These are phyloP conservation scores for Fusarium newnesense DNA, from an alignment of 2,329 filamentous ascomycete species.

Conservation along the genomic window DNA sequence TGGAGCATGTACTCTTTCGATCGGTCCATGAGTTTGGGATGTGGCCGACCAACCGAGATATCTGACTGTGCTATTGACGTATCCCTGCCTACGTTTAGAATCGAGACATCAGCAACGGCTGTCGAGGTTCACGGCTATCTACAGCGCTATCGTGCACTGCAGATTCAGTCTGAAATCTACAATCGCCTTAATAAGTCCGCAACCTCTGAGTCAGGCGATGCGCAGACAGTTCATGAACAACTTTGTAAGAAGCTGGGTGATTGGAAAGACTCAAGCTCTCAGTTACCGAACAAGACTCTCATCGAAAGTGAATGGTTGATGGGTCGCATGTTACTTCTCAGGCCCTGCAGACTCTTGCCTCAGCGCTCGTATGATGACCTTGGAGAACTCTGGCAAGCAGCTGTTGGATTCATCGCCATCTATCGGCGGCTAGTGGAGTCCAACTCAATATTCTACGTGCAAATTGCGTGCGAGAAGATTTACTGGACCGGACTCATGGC, in stretches of 20 bases:
- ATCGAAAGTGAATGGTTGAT: constrained; percentile 21
- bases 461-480: constrained; percentile 7
- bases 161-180: constrained; percentile 9
- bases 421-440: not conserved
- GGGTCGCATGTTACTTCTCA: constrained; percentile 1
- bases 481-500: constrained; percentile 8
- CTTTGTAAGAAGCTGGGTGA: not conserved
- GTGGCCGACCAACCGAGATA: constrained; percentile 7
- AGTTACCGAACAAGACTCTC: not conserved
- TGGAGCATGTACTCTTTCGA: constrained; percentile 18
- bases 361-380: not conserved
- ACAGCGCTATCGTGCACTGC: constrained; percentile 5
- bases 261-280: constrained; percentile 11
- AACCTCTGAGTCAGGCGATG: fast-evolving
- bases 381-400: not conserved
- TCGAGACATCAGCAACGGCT: not conserved
- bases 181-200: not conserved
- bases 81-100: constrained; percentile 1
- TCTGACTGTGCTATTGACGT: constrained; percentile 1
- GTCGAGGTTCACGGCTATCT: constrained; percentile 8
- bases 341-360: not conserved
- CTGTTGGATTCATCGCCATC: not conserved
- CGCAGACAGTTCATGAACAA: not conserved
- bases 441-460: constrained; percentile 14
- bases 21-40: constrained; percentile 14